Base-by-base conservation (phyloP, 345 rosid species). In the Gossypium thurberi region DNA sequence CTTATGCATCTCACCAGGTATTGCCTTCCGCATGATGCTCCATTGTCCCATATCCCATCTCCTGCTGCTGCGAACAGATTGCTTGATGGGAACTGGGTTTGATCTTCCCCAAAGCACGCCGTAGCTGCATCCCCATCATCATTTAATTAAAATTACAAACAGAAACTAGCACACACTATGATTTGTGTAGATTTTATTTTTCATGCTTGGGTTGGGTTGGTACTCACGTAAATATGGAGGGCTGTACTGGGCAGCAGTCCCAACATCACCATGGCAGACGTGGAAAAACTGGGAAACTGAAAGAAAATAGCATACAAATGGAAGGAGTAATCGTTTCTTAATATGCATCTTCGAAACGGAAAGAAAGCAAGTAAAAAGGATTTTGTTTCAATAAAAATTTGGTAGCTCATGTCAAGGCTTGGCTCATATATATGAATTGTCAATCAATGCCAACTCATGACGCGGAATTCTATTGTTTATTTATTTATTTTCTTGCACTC, bases 1-100 rank as follows among this genome's bases (percentile, higher is more conserved):
- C 91, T 89, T 15, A 89, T 84, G 77, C 93, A 89, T 67, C 88
- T 74, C 37, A 85, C 88, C 82, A 78, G 25, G 70, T 89, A 89
- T 67, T 81, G 86, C 71, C 91, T 84, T 52, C 93, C 91, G 42
- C 93, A 89, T 0, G 91, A 77, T 4, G 91, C 91, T 23, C 89
- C 87, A 53, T 89, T 87, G 79, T 89, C 91, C 91, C 93, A 89
- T 37, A 89, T 68, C 56, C 88, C 91, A 0, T 87, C 91, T 6
- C 91, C 93, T 0, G 89, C 93, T 15, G 93, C 87, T 9, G 83
- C 91, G 6, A 89, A 89, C 62, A 89, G 28, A 55, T 87, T 84
- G 75, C 81, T 85, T 2, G 89, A 71, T 11, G 91, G 91, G 44
- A 87, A 89, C 83, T 87, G 80, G 3, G 82, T 65, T 10, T 78